Evolutionary conservation across 352 stramenopile species (phyloP).

Genomic region (Aphanomyces cochlioides): DNA sequence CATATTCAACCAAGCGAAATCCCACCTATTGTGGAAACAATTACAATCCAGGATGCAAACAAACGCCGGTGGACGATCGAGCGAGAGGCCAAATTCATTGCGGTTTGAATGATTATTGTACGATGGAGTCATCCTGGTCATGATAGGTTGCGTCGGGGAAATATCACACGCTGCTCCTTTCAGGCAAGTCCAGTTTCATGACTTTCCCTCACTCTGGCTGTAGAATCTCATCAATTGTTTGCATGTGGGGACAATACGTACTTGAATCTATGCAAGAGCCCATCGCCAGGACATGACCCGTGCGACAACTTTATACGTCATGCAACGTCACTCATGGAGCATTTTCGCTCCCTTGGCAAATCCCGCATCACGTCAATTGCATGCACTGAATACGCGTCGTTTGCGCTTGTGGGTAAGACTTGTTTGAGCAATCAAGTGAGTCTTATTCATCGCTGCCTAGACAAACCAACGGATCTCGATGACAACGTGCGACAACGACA

Average conservation of each 20-base stretch:
- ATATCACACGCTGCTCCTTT: constrained; percentile 67
- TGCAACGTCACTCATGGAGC: constrained; percentile 29
- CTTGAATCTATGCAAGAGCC: constrained; percentile 41
- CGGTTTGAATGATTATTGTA: constrained; percentile 30
- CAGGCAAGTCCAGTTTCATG: not conserved
- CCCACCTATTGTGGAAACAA: constrained; percentile 46
- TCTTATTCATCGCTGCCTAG: not conserved
- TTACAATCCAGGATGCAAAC: constrained; percentile 45
- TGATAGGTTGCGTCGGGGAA: constrained; percentile 61
- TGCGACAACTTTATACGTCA: constrained; percentile 33
- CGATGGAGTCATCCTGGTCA: not conserved
- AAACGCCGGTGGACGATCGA: constrained; percentile 44
- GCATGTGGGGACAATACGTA: constrained; percentile 67
- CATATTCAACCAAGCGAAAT: constrained; percentile 37
- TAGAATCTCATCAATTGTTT: constrained; percentile 67
- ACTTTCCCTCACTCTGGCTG: not conserved
- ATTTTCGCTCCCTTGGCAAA: constrained; percentile 35
- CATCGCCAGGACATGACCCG: not conserved
- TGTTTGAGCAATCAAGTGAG: not conserved
- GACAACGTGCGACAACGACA: constrained; percentile 5
- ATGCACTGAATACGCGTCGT: constrained; percentile 61
- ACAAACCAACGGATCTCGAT: constrained; percentile 29
- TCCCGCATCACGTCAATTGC: constrained; percentile 39
- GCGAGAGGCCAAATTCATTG: constrained; percentile 63
- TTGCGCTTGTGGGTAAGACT: constrained; percentile 54